Evolutionary conservation across 208 protist genomes (phyloP).

Genomic region (Wallacemonas rigidus): DNA sequence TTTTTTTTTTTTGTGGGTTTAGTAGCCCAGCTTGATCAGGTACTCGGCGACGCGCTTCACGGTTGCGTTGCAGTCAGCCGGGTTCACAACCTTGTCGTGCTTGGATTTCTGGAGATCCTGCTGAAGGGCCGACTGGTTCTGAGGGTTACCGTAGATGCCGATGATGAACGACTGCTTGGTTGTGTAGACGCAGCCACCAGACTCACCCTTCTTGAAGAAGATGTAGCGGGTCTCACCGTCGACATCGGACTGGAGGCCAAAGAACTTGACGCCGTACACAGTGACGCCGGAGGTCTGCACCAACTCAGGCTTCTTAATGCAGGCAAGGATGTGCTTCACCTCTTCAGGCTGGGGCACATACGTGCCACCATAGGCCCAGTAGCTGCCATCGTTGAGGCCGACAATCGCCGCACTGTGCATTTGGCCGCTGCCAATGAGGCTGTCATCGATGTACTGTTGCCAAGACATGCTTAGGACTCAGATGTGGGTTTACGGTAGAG

Average conservation of each 20-base stretch:
- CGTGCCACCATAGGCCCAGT: slow-evolving; percentile 87
- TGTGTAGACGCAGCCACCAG: slow-evolving; percentile 85
- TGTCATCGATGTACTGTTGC: slow-evolving; percentile 88
- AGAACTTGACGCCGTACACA: slow-evolving; percentile 87
- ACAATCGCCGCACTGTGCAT: slow-evolving; percentile 91
- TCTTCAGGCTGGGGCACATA: slow-evolving; percentile 87
- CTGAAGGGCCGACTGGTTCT: slow-evolving; percentile 52
- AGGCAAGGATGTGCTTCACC: slow-evolving; percentile 80
- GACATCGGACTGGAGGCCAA: slow-evolving; percentile 72
- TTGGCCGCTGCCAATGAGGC: slow-evolving; percentile 80
- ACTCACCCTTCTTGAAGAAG: slow-evolving; percentile 88
- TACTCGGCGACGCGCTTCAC: slow-evolving; percentile 90
- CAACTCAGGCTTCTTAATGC: slow-evolving; percentile 57
- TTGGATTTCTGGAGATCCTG: slow-evolving; percentile 51
- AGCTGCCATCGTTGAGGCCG: slow-evolving; percentile 78
- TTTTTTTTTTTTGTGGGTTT: slow-evolving; percentile 2
- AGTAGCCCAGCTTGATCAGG: slow-evolving; percentile 86
- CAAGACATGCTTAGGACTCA: slow-evolving; percentile 67
- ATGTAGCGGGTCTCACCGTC: slow-evolving; percentile 82
- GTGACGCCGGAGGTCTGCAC: slow-evolving; percentile 76
- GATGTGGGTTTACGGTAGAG: not conserved
- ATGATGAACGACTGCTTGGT: slow-evolving; percentile 84
- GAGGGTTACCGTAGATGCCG: slow-evolving; percentile 83
- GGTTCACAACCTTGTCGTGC: slow-evolving; percentile 67
- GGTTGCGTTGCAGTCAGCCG: slow-evolving; percentile 82